Conservation (phyloP, 306 rosid species). For the Lathyrus aphaca region DNA sequence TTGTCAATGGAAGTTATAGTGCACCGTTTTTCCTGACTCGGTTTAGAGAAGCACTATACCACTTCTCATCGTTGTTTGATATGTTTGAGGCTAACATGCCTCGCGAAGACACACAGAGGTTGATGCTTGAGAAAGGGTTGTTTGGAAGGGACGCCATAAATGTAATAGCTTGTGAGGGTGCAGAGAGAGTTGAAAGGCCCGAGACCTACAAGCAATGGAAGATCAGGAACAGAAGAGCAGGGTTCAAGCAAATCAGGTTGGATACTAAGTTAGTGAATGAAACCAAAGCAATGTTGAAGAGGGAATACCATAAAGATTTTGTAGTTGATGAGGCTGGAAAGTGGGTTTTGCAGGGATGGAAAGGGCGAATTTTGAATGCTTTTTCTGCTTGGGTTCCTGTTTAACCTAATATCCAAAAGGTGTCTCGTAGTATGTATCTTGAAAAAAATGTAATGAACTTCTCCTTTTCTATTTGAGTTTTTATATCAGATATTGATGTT, state of each 20-base stretch:
- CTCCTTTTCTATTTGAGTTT: conserved; percentile 1
- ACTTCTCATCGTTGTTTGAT: conserved; percentile 74
- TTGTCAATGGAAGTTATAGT: conserved; percentile 65
- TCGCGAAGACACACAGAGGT: conserved; percentile 62
- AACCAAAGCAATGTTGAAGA: conserved; percentile 53
- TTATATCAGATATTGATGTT: conserved; percentile 19
- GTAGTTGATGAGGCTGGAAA: conserved; percentile 63
- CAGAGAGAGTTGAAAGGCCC: conserved; percentile 76
- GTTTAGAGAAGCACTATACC: conserved; percentile 74
- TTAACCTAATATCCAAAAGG: conserved; percentile 28
- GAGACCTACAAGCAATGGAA: conserved; percentile 93
- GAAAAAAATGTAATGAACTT: neutral
- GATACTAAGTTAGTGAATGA: conserved; percentile 50
- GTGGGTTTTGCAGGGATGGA: conserved; percentile 89
- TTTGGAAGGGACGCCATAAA: conserved; percentile 72
- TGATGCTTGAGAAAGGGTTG: conserved; percentile 57
- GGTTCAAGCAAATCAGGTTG: conserved; percentile 64
- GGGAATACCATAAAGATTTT: conserved; percentile 71
- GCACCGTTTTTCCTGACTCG: conserved; percentile 78
- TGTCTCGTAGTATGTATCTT: neutral
- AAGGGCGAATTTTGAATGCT: conserved; percentile 68
- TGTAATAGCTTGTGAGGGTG: conserved; percentile 83
- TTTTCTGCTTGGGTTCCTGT: conserved; percentile 73
- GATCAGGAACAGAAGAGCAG: conserved; percentile 69
- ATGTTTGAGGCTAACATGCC: conserved; percentile 68